Evolutionary conservation across 345 rosid species (phyloP).

Genomic region (Murraya paniculata): DNA sequence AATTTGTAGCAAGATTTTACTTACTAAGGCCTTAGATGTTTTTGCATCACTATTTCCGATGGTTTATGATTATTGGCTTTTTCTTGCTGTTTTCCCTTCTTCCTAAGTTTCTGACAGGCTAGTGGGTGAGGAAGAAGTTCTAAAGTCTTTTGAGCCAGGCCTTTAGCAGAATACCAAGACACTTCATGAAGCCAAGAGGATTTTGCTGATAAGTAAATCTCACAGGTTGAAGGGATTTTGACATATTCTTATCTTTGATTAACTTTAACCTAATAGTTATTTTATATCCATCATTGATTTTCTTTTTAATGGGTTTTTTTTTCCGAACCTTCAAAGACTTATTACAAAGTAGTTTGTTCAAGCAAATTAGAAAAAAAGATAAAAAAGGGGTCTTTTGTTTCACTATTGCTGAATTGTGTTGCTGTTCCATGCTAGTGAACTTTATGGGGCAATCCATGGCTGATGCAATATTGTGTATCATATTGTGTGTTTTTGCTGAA

Average conservation of each 20-base stretch:
- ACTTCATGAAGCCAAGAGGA: constrained; percentile 9
- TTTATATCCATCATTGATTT: not conserved
- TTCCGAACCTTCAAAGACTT: not conserved
- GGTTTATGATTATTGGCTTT: not conserved
- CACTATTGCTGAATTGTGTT: not conserved
- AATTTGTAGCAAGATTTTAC: not conserved
- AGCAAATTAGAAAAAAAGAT: not conserved
- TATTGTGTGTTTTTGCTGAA: not conserved
- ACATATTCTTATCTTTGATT: not conserved
- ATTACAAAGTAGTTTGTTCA: not conserved
- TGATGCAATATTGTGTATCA: not conserved
- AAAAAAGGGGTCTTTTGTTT: not conserved
- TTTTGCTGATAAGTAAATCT: not conserved
- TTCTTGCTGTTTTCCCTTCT: not conserved
- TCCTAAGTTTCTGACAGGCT: not conserved
- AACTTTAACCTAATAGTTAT: not conserved
- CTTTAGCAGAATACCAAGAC: not conserved
- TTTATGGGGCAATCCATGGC: not conserved
- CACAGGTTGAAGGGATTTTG: not conserved
- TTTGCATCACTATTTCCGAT: not conserved
- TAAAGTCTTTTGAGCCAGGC: constrained; percentile 1
- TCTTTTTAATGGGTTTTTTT: not conserved
- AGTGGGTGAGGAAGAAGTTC: constrained; percentile 6
- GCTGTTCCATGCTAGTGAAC: not conserved
- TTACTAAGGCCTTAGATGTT: not conserved